Evolutionary conservation across 1,284 basidiomycete species (phyloP).

Genomic region (Anthracocystis panici-leucophaei): DNA sequence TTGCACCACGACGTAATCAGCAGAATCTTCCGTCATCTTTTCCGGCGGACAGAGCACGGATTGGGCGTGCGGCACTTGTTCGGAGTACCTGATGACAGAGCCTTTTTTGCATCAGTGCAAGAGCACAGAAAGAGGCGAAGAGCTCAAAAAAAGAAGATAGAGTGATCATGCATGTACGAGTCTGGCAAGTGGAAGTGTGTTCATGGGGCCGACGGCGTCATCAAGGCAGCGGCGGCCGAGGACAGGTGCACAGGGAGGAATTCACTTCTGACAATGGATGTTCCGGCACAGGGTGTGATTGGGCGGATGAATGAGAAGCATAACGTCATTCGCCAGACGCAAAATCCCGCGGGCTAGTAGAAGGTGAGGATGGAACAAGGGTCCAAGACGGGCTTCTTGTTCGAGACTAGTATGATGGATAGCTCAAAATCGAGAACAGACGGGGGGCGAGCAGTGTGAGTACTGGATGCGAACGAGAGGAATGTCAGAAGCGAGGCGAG

Average conservation of each 20-base stretch:
- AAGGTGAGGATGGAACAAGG: constrained; percentile 25
- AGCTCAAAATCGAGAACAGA: background rate
- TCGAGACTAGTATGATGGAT: constrained; percentile 13
- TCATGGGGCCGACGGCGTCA: constrained; percentile 16
- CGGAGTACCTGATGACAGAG: constrained; percentile 10
- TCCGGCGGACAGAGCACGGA: constrained; percentile 22
- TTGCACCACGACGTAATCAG: constrained; percentile 42
- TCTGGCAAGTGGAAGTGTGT: constrained; percentile 4
- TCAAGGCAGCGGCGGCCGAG: constrained; percentile 4
- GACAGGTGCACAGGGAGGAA: background rate
- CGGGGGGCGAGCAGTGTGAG: background rate
- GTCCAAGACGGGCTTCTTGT: constrained; percentile 25
- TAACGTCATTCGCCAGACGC: constrained; percentile 29
- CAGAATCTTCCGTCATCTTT: constrained; percentile 1
- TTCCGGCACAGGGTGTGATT: background rate
- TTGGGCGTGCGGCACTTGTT: background rate
- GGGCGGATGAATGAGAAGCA: background rate
- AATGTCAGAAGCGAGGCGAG: constrained; percentile 17
- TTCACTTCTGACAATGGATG: background rate
- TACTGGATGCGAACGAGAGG: background rate
- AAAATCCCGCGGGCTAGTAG: background rate
- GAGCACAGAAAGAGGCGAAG: background rate
- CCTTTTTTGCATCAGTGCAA: background rate
- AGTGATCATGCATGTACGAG: background rate
- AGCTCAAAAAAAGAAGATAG: background rate